These are phyloP conservation scores for Yamadazyma membranifaciens DNA, from an alignment of 1,139 yeast genomes.

Conservation along the genomic window DNA sequence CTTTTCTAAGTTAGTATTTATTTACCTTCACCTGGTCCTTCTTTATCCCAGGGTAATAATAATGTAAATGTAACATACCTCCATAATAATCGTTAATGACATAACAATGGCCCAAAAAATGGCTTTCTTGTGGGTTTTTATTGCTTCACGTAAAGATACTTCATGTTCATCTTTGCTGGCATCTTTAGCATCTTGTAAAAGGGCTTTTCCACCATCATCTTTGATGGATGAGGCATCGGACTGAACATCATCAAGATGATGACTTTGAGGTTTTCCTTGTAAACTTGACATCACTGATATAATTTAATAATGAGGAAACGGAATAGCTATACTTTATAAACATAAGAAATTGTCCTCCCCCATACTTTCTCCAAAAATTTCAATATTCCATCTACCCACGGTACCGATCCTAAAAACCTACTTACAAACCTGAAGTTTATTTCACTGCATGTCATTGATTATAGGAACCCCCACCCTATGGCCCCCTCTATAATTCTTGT, in stretches of 20 bases:
- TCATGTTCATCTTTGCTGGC: conserved; percentile 18
- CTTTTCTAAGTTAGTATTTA: conserved; percentile 6
- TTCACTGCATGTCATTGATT: neutral
- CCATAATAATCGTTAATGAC: conserved; percentile 22
- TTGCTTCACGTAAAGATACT: conserved; percentile 15
- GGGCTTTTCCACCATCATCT: conserved; percentile 4
- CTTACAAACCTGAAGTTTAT: neutral
- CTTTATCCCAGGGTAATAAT: too few species aligned
- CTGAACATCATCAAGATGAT: conserved; percentile 3
- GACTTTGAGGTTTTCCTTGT: neutral
- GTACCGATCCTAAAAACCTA: neutral
- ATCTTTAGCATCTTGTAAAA: conserved; percentile 15
- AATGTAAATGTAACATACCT: conserved; percentile 6
- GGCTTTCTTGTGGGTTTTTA: conserved; percentile 17
- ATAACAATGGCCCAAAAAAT: conserved; percentile 20
- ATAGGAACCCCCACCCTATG: neutral
- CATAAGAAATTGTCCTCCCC: too few species aligned
- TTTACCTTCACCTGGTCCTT: neutral
- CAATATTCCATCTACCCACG: too few species aligned
- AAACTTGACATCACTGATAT: neutral
- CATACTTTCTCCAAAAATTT: neutral
- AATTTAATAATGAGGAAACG: too few species aligned
- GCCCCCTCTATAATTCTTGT: neutral
- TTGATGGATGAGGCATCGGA: conserved; percentile 6
- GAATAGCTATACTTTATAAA: too few species aligned